These are phyloP conservation scores for Hericium alpestre DNA, from an alignment of 768 basidiomycete species.

Conservation along the genomic window DNA sequence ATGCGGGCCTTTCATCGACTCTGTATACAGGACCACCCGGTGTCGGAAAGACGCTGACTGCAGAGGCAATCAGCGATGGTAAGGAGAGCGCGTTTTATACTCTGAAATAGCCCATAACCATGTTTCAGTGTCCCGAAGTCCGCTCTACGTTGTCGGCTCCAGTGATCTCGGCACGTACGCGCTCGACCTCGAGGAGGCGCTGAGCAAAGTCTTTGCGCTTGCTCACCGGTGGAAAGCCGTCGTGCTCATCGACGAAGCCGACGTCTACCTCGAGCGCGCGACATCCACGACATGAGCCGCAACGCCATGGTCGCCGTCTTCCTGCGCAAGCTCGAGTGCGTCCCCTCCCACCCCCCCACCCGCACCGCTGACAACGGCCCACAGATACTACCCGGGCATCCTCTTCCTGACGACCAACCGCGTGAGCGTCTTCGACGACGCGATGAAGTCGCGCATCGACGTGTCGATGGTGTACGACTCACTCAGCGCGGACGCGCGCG, in stretches of 20 bases:
- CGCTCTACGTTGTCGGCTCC: neutral
- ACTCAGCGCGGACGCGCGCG: slow-evolving; percentile 10
- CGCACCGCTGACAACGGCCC: neutral
- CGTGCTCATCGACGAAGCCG: slow-evolving; percentile 18
- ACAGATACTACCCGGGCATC: slow-evolving; percentile 22
- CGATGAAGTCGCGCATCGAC: slow-evolving; percentile 12
- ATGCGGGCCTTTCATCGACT: neutral
- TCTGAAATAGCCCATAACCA: too few species aligned
- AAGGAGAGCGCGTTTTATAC: neutral
- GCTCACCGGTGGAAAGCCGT: slow-evolving; percentile 16
- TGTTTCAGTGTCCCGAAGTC: neutral
- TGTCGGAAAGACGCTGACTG: neutral
- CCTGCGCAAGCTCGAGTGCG: slow-evolving; percentile 11
- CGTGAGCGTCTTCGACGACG: slow-evolving; percentile 21
- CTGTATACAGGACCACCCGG: neutral
- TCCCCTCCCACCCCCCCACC: too few species aligned
- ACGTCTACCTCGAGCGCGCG: slow-evolving; percentile 18
- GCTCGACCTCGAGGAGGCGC: slow-evolving; percentile 6
- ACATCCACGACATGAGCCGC: slow-evolving; percentile 10
- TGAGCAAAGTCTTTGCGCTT: slow-evolving; percentile 15
- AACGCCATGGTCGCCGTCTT: slow-evolving; percentile 17
- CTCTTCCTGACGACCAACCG: slow-evolving; percentile 27
- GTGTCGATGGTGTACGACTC: slow-evolving; percentile 16
- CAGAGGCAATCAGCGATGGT: neutral
- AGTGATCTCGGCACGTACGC: slow-evolving; percentile 7